Evolutionary conservation across 2,329 filamentous ascomycete species (phyloP).

Genomic region (Trichoderma sp.): DNA sequence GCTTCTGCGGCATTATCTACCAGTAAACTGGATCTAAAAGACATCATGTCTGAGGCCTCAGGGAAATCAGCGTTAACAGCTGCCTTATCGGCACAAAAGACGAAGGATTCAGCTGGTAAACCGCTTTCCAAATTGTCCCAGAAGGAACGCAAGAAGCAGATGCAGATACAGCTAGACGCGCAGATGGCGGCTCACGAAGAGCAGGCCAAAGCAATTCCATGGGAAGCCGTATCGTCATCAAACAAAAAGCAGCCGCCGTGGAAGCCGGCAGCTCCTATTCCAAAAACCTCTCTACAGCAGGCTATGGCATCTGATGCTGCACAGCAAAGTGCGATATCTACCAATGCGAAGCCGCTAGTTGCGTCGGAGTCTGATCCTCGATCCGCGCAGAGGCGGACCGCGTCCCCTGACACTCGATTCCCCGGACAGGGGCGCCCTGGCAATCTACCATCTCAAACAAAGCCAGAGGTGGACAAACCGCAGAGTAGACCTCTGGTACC

Average conservation of each 20-base stretch:
- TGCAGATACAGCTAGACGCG: constrained; percentile 63
- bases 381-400: constrained; percentile 50
- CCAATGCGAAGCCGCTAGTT: constrained; percentile 46
- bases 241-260: constrained; percentile 60
- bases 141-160: constrained; percentile 84
- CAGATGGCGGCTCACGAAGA: constrained; percentile 44
- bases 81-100: constrained; percentile 54
- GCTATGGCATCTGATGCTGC: constrained; percentile 42
- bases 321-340: constrained; percentile 33
- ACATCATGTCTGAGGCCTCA: constrained; percentile 69
- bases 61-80: constrained; percentile 56
- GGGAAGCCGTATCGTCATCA: constrained; percentile 44
- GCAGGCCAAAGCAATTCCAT: constrained; percentile 41
- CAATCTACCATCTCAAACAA: constrained; percentile 36
- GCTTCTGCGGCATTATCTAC: constrained; percentile 53
- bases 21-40: constrained; percentile 70
- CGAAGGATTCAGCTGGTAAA: constrained; percentile 43
- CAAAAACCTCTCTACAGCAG: constrained; percentile 55
- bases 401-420: constrained; percentile 65
- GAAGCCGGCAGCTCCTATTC: constrained; percentile 58
- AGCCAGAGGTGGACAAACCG: constrained; percentile 34
- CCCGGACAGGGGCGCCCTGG: constrained; percentile 54
- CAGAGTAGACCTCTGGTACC: constrained; percentile 51
- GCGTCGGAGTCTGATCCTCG: constrained; percentile 45
- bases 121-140: constrained; percentile 72